Evolutionary conservation across 768 basidiomycete species (phyloP).

Genomic region (Termitomyces sp.): DNA sequence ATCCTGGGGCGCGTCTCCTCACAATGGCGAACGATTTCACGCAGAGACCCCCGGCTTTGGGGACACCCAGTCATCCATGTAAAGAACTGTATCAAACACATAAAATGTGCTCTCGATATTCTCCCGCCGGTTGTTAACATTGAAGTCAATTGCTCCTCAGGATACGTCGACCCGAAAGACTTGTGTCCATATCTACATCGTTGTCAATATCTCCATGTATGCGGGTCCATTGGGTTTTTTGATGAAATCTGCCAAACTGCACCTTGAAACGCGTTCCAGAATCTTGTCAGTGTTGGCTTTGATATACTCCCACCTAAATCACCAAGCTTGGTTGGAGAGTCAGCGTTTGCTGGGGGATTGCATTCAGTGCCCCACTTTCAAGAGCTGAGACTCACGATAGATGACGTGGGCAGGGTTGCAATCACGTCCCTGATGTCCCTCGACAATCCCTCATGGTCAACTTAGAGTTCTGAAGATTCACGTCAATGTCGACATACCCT

Average conservation of each 20-base stretch:
- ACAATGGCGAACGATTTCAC: neutral
- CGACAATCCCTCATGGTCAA: neutral
- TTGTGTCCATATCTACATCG: no score
- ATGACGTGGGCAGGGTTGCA: neutral
- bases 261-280: no score
- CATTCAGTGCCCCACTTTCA: neutral
- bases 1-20: neutral
- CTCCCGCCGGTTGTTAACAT: no score
- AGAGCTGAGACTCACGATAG: neutral
- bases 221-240: no score
- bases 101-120: neutral
- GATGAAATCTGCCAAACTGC: no score
- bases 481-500: neutral
- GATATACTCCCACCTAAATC: no score
- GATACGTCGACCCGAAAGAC: no score
- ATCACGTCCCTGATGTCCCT: neutral
- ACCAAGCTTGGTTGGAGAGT: no score
- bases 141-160: no score
- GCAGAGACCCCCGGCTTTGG: neutral
- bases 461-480: neutral
- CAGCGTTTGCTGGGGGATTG: neutral
- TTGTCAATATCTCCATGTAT: no score
- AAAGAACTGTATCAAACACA: neutral
- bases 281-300: no score
- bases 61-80: neutral